Conservation (phyloP, 78 protist genomes). For the Capsaspora owczarzaki region DNA sequence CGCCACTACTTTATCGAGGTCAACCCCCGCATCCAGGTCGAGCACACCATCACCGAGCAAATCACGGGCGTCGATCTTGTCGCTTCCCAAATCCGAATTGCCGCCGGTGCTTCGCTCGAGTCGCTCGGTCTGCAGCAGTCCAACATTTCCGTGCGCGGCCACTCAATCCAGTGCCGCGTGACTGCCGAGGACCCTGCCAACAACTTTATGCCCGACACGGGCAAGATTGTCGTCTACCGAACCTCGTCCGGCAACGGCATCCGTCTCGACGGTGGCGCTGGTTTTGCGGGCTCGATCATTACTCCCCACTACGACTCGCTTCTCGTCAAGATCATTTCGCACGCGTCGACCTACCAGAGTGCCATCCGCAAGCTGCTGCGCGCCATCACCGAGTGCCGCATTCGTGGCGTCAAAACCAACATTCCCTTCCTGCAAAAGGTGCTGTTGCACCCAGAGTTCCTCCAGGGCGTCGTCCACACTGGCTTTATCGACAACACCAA, state of each 20-base stretch:
- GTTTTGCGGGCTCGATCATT: not conserved
- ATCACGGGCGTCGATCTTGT: constrained; percentile 79
- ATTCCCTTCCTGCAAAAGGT: constrained; percentile 39
- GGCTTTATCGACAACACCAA: constrained; percentile 54
- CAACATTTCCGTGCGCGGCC: constrained; percentile 51
- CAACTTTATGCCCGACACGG: constrained; percentile 79
- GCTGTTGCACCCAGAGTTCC: constrained; percentile 39
- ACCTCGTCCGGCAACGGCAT: constrained; percentile 41
- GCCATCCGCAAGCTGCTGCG: constrained; percentile 20
- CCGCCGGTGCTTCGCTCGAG: constrained; percentile 7
- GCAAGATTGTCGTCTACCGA: constrained; percentile 51
- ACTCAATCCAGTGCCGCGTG: constrained; percentile 75
- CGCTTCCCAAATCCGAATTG: constrained; percentile 67
- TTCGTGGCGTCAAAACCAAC: constrained; percentile 64
- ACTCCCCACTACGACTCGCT: not conserved
- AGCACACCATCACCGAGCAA: constrained; percentile 69
- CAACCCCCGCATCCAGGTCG: constrained; percentile 50
- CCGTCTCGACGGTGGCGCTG: constrained; percentile 59
- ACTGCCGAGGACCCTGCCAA: constrained; percentile 82
- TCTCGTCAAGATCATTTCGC: not conserved
- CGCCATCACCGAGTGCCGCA: constrained; percentile 33
- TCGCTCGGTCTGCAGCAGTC: constrained; percentile 41
- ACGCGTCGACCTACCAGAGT: constrained; percentile 22
- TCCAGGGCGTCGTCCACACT: constrained; percentile 46
- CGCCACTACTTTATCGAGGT: constrained; percentile 77